Conservation (phyloP, 331 rosid species). For the Acacia concinna region DNA sequence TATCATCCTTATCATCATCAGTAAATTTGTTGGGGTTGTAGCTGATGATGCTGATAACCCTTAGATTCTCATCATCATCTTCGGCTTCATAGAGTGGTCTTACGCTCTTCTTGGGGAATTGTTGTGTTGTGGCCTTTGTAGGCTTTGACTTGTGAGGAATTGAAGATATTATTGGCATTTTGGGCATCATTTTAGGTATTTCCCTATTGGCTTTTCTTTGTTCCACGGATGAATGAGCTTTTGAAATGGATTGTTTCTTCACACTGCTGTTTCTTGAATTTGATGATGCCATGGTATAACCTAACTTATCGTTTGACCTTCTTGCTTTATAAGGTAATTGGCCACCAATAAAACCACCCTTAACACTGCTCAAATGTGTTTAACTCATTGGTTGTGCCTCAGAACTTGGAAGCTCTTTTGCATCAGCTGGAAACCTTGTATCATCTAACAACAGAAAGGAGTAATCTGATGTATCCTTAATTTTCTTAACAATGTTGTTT, state of each 20-base stretch:
- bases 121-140: neutral
- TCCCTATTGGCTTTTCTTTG: conserved; percentile 52
- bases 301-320: too few species aligned
- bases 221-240: conserved; percentile 42
- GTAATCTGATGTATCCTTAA: conserved; percentile 79
- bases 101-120: neutral
- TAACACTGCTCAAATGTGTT: too few species aligned
- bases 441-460: conserved; percentile 78
- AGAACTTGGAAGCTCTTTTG: conserved; percentile 36
- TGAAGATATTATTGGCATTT: neutral
- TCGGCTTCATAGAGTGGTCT: neutral
- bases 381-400: conserved; percentile 50
- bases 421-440: conserved; percentile 61
- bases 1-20: neutral
- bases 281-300: conserved; percentile 36
- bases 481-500: conserved; percentile 29
- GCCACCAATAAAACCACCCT: too few species aligned
- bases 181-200: conserved; percentile 48
- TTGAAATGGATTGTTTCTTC: conserved; percentile 50
- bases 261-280: conserved; percentile 52
- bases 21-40: neutral
- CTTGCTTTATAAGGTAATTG: too few species aligned
- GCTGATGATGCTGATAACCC: conserved; percentile 32
- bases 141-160: neutral
- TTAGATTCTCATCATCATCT: neutral